Percentiles rank a stretch among this genome's conserved stretches.
These are phyloP conservation scores for Hypoxylon sp. DNA, from an alignment of 2,329 filamentous ascomycete genomes.

Conservation along the genomic window DNA sequence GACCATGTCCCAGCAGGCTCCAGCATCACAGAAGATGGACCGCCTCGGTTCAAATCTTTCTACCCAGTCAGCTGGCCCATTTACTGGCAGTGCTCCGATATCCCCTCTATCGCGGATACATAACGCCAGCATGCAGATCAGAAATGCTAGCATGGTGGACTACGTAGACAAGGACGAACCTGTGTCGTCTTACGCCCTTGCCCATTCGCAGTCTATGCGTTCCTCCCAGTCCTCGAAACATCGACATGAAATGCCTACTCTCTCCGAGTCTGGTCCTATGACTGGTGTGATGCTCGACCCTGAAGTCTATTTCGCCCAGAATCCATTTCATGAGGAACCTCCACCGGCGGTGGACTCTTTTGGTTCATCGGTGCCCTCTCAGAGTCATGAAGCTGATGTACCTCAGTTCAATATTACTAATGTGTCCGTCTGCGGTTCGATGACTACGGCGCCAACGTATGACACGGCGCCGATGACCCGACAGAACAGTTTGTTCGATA, in stretches of 20 bases:
- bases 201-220: conserved; percentile 45
- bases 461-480: conserved; percentile 54
- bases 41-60: conserved; percentile 60
- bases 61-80: conserved; percentile 56
- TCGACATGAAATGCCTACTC: conserved; percentile 53
- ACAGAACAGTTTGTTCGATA: conserved; percentile 52
- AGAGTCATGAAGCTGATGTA: conserved; percentile 45
- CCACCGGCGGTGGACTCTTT: conserved; percentile 31
- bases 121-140: conserved; percentile 38
- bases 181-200: conserved; percentile 47
- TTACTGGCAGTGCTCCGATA: conserved; percentile 54
- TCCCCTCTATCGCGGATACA: conserved; percentile 53
- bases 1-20: conserved; percentile 54
- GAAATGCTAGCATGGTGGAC: conserved; percentile 49
- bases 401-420: conserved; percentile 46
- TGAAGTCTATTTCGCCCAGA: conserved; percentile 55
- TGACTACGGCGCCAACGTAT: conserved; percentile 53
- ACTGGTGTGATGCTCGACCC: conserved; percentile 57
- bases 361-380: conserved; percentile 34
- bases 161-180: conserved; percentile 53
- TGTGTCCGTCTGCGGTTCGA: conserved; percentile 54
- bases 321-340: conserved; percentile 41
- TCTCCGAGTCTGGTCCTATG: conserved; percentile 53
- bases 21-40: conserved; percentile 58
- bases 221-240: conserved; percentile 47